Conservation (phyloP, 306 rosid species). For the Dryas alaskensis region DNA sequence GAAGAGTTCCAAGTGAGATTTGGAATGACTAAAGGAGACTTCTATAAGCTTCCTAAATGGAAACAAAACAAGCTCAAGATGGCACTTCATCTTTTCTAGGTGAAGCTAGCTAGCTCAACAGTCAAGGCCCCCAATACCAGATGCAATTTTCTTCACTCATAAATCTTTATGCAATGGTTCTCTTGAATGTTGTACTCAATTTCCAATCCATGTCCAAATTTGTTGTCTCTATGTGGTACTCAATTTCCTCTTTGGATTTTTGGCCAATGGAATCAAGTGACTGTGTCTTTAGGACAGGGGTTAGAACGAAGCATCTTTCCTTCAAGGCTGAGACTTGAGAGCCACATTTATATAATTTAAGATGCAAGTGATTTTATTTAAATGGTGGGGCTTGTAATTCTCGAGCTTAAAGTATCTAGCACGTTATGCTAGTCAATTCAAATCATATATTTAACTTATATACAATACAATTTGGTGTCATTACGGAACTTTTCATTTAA, state of each 20-base stretch:
- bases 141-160: neutral
- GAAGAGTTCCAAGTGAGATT: constrained; percentile 80
- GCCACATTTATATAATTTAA: neutral
- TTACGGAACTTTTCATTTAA: too few species aligned
- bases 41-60: constrained; percentile 87
- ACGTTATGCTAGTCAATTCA: too few species aligned
- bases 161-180: neutral
- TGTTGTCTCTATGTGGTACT: neutral
- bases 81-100: constrained; percentile 64
- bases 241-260: neutral
- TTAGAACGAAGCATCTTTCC: too few species aligned
- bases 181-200: neutral
- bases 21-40: constrained; percentile 56
- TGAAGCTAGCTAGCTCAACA: neutral
- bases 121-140: too few species aligned
- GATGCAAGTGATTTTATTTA: neutral
- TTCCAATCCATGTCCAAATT: neutral
- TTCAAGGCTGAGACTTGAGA: neutral
- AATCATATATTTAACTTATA: too few species aligned
- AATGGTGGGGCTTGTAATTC: too few species aligned
- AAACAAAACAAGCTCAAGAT: constrained; percentile 94
- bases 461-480: too few species aligned
- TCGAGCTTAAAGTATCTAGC: too few species aligned
- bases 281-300: neutral
- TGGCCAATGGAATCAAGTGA: neutral